Evolutionary conservation across 148 eudicot species (phyloP).

Genomic region (Rhododendron williamsianum): DNA sequence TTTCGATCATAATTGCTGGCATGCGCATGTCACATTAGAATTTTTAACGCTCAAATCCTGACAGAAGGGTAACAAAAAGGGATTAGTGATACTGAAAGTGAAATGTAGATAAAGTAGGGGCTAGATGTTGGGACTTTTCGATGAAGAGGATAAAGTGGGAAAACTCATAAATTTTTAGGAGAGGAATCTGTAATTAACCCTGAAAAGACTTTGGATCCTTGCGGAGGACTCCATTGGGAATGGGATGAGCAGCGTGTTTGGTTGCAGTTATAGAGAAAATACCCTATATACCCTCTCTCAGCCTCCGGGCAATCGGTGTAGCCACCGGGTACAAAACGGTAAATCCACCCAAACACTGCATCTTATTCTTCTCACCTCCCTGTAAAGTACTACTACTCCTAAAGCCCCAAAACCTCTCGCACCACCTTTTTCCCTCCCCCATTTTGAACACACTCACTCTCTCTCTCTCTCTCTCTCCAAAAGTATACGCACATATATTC

Average conservation of each 20-base stretch:
- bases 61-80: not conserved
- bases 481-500: not conserved
- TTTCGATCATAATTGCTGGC: no score
- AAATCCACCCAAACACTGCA: not conserved
- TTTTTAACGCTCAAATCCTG: not conserved
- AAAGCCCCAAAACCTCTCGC: not conserved
- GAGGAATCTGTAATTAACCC: not conserved
- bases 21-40: no score
- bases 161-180: not conserved
- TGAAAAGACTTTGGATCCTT: not conserved
- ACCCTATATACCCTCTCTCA: not conserved
- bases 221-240: not conserved
- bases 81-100: not conserved
- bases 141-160: not conserved
- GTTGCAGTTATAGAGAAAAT: not conserved
- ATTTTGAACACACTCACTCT: not conserved
- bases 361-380: no score
- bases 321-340: not conserved
- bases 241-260: not conserved
- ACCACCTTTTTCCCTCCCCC: not conserved
- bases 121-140: not conserved
- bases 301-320: not conserved
- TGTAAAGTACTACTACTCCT: not conserved
- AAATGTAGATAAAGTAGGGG: not conserved
- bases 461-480: not conserved